phyloP scores from a whole-genome alignment of 139 green algal species.

The Micractinium sp. region DNA sequence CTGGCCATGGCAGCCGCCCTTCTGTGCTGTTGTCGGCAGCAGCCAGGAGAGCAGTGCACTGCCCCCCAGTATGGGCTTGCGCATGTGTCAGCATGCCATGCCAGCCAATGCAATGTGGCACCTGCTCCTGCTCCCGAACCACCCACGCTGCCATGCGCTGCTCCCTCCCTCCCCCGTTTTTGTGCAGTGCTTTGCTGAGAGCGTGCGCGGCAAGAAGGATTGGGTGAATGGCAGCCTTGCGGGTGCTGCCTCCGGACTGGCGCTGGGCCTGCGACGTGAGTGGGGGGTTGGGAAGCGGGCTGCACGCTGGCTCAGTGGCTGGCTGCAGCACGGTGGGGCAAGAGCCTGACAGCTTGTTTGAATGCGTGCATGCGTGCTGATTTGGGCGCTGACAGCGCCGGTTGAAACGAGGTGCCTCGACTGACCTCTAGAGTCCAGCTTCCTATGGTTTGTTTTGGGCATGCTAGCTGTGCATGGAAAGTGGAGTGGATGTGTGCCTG shows the following conservation, averaged over 20 bases:
- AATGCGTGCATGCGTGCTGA: neutral
- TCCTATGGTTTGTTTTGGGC: neutral
- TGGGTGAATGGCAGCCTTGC: slow-evolving; percentile 53
- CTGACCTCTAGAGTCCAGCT: neutral
- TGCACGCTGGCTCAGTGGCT: neutral
- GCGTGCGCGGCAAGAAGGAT: slow-evolving; percentile 58
- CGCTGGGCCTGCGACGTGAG: slow-evolving; percentile 53
- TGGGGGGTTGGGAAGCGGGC: neutral
- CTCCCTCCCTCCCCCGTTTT: too few species aligned
- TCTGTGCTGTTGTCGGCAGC: neutral
- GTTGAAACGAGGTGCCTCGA: neutral
- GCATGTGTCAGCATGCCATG: neutral
- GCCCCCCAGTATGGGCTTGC: too few species aligned
- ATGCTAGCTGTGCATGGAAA: neutral
- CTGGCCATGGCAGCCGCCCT: too few species aligned
- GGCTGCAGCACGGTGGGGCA: neutral
- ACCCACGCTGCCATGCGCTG: neutral
- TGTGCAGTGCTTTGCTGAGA: slow-evolving; percentile 47
- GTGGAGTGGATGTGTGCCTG: neutral
- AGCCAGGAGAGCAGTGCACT: too few species aligned
- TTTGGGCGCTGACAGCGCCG: neutral
- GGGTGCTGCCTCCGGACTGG: slow-evolving; percentile 40
- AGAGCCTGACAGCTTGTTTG: neutral
- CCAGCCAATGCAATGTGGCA: neutral
- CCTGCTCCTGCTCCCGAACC: neutral